Base-by-base conservation (phyloP, 2,329 filamentous ascomycete genomes). In the Apiospora aurea region DNA sequence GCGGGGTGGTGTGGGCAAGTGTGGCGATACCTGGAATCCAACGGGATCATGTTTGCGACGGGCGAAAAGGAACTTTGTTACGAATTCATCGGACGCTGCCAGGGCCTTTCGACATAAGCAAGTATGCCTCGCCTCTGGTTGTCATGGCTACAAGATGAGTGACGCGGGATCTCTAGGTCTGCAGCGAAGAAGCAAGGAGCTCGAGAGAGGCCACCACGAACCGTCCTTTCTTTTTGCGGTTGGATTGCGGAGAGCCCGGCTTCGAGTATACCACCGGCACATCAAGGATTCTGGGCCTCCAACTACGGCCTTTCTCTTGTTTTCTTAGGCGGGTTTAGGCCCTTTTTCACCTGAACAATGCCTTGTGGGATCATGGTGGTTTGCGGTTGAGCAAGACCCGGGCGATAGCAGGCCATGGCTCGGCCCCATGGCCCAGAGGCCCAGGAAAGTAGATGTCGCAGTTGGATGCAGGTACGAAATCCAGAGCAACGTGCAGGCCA, bases 161-260 rank as follows among this genome's bases (percentile, higher is more conserved):
- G 57, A 29, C 34, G 57, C 21, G 10, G 29, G 21, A 21, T 38
- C 8, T n/a, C 21, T n/a, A 18, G 21, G 57, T 64, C 57, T 64
- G 34, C 57, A 64, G 57, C 57, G 21, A 64, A 64, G 34, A 64
- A 64, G 57, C 57, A 64, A 41, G n/a, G 8, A 14, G 29, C 29
- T 13, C 21, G 8, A n/a, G 11, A 64, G 4, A 18, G 8, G 34
- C 18, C 34, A 41, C 6, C 57, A 34, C 18, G 34, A 64, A 64
- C 57, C 34, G 34, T 38, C 34, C 57, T 64, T 64, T n/a, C 53
- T 41, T 64, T 64, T 41, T 21, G 34, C 34, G 10, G 29, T 41
- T 24, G 57, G 10, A 14, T 41, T 14, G 2, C 18, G 21, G 11
- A 64, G 34, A 64, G 18, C 34, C 41, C 41, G 34, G 57, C 57